Evolutionary conservation across 768 basidiomycete species (phyloP), one percentile per base, ranked within the genome.

Genomic region (Lentinula lateritia): DNA sequence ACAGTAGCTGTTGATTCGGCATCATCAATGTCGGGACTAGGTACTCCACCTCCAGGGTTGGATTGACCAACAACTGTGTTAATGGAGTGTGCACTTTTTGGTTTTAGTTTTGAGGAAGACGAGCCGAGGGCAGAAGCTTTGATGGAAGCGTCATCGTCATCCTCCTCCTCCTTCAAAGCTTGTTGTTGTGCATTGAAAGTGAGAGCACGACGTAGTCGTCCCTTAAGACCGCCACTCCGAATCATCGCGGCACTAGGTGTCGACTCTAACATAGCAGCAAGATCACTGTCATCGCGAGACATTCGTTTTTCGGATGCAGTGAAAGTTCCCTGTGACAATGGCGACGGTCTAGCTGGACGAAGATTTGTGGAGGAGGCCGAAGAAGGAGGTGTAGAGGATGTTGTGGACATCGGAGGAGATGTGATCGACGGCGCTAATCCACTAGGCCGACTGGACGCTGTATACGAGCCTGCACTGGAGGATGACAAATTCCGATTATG

Each of bases 251-350:
- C 75, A 13, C 72, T 68, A 46, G 76, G 66, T 65, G 68, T 61
- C 4, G 68, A 67, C 56, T 83, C 81, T 6, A 79, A 72, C 75
- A 87, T 80, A 50, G 83, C 75, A 0, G 80, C 82, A 34, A 89
- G 76, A 73, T 90, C 88, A 61, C 84, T 87, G 67, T 91, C 89
- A 72, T 90, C 88, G 62, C 83, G 82, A 20, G 90, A 90, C 83
- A 89, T 88, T 57, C 90, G 85, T 67, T 87, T 85, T 71, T 91
- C 89, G 2, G 83, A 73, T 32, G 84, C 83, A 8, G 84, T 80
- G 62, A 80, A 83, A 60, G 75, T 82, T 52, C 83, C 85, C 70
- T 90, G 88, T 18, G 87, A 88, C 32, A 89, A 75, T 38, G 90
- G 89, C 20, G 89, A 89, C 7, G 88, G 88, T 50, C 83, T 80